Evolutionary conservation across 2,329 filamentous ascomycete species (phyloP), one percentile per base, ranked within the genome.

Genomic region (Fusarium sp.): DNA sequence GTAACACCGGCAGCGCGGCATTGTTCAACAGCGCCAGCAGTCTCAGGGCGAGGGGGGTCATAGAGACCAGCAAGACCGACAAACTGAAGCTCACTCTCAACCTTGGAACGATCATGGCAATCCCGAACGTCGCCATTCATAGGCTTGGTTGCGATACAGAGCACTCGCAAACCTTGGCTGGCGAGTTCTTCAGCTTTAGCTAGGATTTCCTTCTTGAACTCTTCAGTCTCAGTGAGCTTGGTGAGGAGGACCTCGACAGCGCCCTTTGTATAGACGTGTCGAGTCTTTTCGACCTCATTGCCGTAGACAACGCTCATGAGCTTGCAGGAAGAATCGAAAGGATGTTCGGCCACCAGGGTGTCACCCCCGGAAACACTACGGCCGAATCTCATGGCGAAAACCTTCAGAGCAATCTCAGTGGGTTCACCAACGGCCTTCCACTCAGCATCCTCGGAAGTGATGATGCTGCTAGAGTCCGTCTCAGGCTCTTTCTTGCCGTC

Each of bases 251-350:
- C 84, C 78, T 91, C 89, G 23, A 88, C 83, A 2, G 89, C 89
- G 44, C 89, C 89, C 77, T 90, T 91, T 77, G 87, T 87, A 71
- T 88, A 90, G 23, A 89, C 85, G 18, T 83, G 81, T 52, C 79
- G 78, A 16, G 80, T 78, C 16, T 79, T 77, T 30, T 82, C 81
- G 21, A 80, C 23, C 4, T 79, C 79, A 47, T 76, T 80, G 12
- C 80, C 80, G 47, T 92, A 93, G 33, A 93, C 87, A 54, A 94
- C 91, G 42, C 90, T 92, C 92, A 94, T 94, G 66, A 91, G 88
- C 83, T 94, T 94, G 81, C 92, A 88, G 42, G 89, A 89, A 1
- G 91, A 93, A 79, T 94, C 92, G 77, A 94, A 94, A 5, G 92
- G 91, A 60, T 91, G 91, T 76, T 94, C 92, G 3, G 89, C 87